Percentiles rank a stretch among this genome's conserved stretches.
Conservation (phyloP, 805 yeast species). For the Saturnispora besseyi region DNA sequence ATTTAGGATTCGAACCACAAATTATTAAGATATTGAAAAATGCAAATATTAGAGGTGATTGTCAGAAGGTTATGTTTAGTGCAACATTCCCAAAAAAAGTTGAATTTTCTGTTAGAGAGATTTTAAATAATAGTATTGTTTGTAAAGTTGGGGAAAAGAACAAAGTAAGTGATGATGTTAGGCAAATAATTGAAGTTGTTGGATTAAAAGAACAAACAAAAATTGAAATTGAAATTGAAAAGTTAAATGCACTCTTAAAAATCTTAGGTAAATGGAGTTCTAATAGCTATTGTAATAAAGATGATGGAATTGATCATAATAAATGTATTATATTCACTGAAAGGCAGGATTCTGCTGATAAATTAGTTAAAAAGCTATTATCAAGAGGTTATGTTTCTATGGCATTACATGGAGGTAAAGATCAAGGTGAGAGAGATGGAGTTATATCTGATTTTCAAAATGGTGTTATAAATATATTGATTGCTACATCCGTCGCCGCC, state of each 20-base stretch:
- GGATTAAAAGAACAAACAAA: constrained; percentile 37
- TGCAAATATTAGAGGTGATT: constrained; percentile 64
- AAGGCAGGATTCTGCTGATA: constrained; percentile 80
- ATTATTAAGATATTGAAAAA: constrained; percentile 62
- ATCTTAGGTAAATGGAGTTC: constrained; percentile 35
- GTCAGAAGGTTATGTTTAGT: constrained; percentile 83
- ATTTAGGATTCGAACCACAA: constrained; percentile 96
- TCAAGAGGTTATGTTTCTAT: constrained; percentile 48
- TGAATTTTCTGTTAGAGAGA: constrained; percentile 62
- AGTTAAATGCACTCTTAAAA: constrained; percentile 46
- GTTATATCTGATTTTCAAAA: constrained; percentile 63
- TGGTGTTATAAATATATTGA: constrained; percentile 53
- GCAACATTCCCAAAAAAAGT: constrained; percentile 87
- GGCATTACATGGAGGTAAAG: constrained; percentile 88
- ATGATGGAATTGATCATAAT: constrained; percentile 16
- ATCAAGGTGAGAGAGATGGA: constrained; percentile 69
- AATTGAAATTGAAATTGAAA: constrained; percentile 34
- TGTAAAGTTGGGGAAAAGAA: constrained; percentile 74
- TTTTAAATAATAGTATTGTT: constrained; percentile 58
- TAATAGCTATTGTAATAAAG: constrained; percentile 15
- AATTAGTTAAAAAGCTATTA: constrained; percentile 44
- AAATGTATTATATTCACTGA: constrained; percentile 80
- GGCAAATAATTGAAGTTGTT: constrained; percentile 60
- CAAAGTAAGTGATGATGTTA: constrained; percentile 71
- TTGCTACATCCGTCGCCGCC: constrained; percentile 93